Conservation (phyloP, 345 rosid genomes). For the Camelina laxa region DNA sequence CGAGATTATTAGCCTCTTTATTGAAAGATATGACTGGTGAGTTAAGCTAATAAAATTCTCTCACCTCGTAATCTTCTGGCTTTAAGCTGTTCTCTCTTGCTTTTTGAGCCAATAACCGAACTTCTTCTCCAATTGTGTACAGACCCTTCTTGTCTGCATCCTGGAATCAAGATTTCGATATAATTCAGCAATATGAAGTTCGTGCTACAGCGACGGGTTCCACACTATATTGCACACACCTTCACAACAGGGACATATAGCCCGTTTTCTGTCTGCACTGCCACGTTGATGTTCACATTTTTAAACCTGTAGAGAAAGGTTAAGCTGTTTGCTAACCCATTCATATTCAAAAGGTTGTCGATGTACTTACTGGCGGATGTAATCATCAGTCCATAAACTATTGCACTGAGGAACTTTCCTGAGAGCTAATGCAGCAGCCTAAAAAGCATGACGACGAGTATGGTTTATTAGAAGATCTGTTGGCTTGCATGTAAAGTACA, state of each 20-base stretch:
- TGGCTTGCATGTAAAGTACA: slow-evolving; percentile 14
- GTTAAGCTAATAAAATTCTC: neutral
- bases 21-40: neutral
- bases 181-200: slow-evolving; percentile 22
- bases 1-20: neutral
- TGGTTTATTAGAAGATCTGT: neutral
- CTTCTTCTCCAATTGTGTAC: slow-evolving; percentile 78
- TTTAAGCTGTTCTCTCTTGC: slow-evolving; percentile 88
- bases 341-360: slow-evolving; percentile 1
- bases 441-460: slow-evolving; percentile 15
- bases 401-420: slow-evolving; percentile 93
- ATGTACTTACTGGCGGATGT: slow-evolving; percentile 85
- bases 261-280: slow-evolving; percentile 97
- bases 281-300: slow-evolving; percentile 86
- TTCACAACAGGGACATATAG: slow-evolving; percentile 92
- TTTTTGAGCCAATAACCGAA: slow-evolving; percentile 82
- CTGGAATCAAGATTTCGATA: slow-evolving; percentile 48
- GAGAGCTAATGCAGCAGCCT: slow-evolving; percentile 99
- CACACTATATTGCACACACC: slow-evolving; percentile 49
- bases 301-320: slow-evolving; percentile 57
- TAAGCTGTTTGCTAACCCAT: neutral
- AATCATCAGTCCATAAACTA: slow-evolving; percentile 94
- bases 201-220: slow-evolving; percentile 5
- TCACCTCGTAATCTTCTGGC: slow-evolving; percentile 96
- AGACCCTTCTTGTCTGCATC: slow-evolving; percentile 96